phyloP scores from a whole-genome alignment of 2,329 filamentous ascomycete genomes.

The Arthrobotrys iridis region DNA sequence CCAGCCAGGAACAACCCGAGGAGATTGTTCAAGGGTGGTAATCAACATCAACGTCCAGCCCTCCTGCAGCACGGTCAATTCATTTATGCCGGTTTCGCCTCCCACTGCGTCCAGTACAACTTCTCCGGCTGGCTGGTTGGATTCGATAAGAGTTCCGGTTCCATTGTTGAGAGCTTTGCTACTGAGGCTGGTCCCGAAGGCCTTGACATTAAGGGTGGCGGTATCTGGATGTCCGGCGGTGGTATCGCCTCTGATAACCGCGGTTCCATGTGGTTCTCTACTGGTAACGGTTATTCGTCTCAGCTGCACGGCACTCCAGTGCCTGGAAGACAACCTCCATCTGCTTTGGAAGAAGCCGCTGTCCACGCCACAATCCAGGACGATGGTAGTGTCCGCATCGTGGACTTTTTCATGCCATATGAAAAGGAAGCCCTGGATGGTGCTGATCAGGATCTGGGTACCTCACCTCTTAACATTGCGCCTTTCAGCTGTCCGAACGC shows the following conservation, averaged over 20 bases:
- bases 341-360: conserved; percentile 65
- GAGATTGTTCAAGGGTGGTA: conserved; percentile 65
- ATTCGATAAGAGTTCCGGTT: conserved; percentile 64
- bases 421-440: conserved; percentile 66
- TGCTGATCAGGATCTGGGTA: conserved; percentile 66
- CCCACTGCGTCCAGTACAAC: conserved; percentile 67
- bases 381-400: conserved; percentile 63
- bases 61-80: conserved; percentile 65
- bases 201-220: conserved; percentile 61
- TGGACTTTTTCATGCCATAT: conserved; percentile 67
- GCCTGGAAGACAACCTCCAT: conserved; percentile 64
- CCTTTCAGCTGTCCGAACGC: conserved; percentile 64
- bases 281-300: conserved; percentile 66
- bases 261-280: conserved; percentile 65
- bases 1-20: conserved; percentile 64
- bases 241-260: conserved; percentile 65
- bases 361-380: conserved; percentile 65
- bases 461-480: conserved; percentile 63
- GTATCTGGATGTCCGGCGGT: conserved; percentile 67
- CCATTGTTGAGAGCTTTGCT: conserved; percentile 63
- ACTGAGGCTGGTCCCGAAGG: conserved; percentile 64
- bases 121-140: conserved; percentile 67
- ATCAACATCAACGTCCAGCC: conserved; percentile 65
- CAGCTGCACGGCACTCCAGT: conserved; percentile 64
- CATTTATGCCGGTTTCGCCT: conserved; percentile 66